A percentile compares a stretch with the other conserved stretches of the same genome.
Evolutionary conservation across 2,329 filamentous ascomycete genomes (phyloP).

Genomic region (Aspergillus transmontanensis): DNA sequence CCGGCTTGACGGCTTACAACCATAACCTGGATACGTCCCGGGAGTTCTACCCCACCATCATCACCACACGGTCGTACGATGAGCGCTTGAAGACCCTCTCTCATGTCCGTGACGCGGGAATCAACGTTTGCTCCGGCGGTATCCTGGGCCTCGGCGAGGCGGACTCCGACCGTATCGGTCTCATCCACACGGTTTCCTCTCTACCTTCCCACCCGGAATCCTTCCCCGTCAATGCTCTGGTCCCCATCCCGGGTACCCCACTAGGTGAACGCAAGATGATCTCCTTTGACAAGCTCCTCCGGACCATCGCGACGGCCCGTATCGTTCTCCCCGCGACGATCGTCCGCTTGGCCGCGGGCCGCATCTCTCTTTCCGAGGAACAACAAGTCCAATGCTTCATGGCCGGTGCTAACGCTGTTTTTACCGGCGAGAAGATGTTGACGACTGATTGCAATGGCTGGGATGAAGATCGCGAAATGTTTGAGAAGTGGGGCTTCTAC

Average conservation of each 20-base stretch:
- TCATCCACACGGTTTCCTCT: slow-evolving; percentile 80
- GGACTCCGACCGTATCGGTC: slow-evolving; percentile 75
- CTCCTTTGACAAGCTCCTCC: slow-evolving; percentile 74
- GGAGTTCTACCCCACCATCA: slow-evolving; percentile 84
- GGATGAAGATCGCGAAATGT: slow-evolving; percentile 85
- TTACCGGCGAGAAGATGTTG: slow-evolving; percentile 94
- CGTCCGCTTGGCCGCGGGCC: slow-evolving; percentile 80
- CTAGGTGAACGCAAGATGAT: slow-evolving; percentile 74
- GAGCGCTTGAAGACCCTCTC: slow-evolving; percentile 78
- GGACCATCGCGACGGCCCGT: slow-evolving; percentile 81
- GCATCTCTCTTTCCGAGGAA: slow-evolving; percentile 82
- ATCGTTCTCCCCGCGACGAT: slow-evolving; percentile 84
- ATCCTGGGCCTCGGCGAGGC: slow-evolving; percentile 85
- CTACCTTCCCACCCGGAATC: slow-evolving; percentile 83
- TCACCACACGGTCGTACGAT: slow-evolving; percentile 84
- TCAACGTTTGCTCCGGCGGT: slow-evolving; percentile 87
- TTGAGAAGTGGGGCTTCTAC: slow-evolving; percentile 76
- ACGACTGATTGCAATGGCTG: slow-evolving; percentile 89
- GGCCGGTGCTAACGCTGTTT: slow-evolving; percentile 91
- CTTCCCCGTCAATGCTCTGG: slow-evolving; percentile 87
- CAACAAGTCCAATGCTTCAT: slow-evolving; percentile 88
- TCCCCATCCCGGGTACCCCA: slow-evolving; percentile 88
- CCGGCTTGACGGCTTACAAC: slow-evolving; percentile 88
- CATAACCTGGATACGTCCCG: slow-evolving; percentile 91
- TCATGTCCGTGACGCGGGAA: slow-evolving; percentile 80